Base-by-base conservation (phyloP, 1,284 basidiomycete species). In the Ceratobasidium sp. region DNA sequence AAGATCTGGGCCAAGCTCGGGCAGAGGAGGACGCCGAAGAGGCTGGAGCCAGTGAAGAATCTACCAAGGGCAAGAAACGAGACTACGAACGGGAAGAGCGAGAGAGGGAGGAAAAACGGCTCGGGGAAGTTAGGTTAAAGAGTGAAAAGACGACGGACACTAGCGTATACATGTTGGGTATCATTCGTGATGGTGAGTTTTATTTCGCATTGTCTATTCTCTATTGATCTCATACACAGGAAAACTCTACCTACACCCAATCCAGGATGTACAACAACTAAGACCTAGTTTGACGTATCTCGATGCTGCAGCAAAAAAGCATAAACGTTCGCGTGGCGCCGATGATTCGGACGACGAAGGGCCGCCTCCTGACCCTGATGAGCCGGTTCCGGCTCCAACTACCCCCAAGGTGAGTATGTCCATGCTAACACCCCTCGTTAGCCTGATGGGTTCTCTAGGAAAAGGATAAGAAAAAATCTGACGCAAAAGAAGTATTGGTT, bases 211-310 rank as follows among this genome's bases (percentile, higher is more conserved):
- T n/a, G 40, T 61, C 58, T 81, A 28, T 44, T 18, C 42, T 23
- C 39, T 66, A 55, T 61, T 78, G n/a, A 60, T 58, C 46, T 63
- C 61, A 78, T 51, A 15, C 13, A 20, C 28, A 95, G 94, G 92
- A 28, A 89, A 89, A 79, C 85, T 95, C 60, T 90, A 95, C 84
- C 86, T 95, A n/a, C 92, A 95, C 83, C 93, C 93, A 58, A 90
- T 95, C 82, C 89, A 85, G 80, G 90, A 94, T 84, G 92, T 90
- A 0, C 92, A 94, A 82, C 94, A 95, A 84, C 88, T 95, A 81
- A 90, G 94, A 63, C 94, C 94, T 9, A 92, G 92, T 6, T 84
- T 95, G 80, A 93, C 93, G 10, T 93, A 95, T 84, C 87, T 95
- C 81, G 94, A 95, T 82, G 85, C 90, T 78, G 83, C 92, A 73